phyloP scores from a whole-genome alignment of 2,329 filamentous ascomycete species.

The Diaporthe citrichinensis region DNA sequence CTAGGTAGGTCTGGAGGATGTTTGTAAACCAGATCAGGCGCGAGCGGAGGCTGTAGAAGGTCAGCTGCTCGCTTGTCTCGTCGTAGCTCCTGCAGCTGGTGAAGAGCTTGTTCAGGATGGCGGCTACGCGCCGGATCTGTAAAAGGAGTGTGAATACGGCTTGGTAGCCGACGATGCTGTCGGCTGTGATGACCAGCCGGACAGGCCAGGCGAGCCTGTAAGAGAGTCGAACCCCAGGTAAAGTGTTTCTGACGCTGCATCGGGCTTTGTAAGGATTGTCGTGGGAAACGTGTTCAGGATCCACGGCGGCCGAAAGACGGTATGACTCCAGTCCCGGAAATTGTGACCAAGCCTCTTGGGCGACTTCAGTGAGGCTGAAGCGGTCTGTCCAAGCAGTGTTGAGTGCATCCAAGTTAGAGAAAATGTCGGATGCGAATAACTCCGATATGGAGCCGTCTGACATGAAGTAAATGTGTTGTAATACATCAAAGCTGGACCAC shows the following conservation, averaged over 20 bases:
- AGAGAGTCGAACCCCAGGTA: constrained; percentile 75
- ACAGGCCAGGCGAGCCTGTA: constrained; percentile 79
- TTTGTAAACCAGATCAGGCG: constrained; percentile 84
- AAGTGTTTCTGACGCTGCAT: constrained; percentile 70
- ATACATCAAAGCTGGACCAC: constrained; percentile 72
- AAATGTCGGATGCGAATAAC: constrained; percentile 77
- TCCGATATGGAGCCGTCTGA: constrained; percentile 79
- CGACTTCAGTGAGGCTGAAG: constrained; percentile 83
- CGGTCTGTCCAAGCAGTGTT: constrained; percentile 81
- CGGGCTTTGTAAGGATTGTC: constrained; percentile 61
- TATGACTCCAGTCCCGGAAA: constrained; percentile 66
- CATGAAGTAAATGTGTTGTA: constrained; percentile 83
- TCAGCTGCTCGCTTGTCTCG: constrained; percentile 58
- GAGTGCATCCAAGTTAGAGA: constrained; percentile 78
- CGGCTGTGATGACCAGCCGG: constrained; percentile 79
- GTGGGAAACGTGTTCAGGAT: constrained; percentile 51
- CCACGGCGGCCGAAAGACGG: constrained; percentile 72
- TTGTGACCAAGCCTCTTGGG: constrained; percentile 77
- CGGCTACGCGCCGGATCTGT: constrained; percentile 80
- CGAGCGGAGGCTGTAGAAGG: constrained; percentile 74
- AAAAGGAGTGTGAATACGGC: constrained; percentile 81
- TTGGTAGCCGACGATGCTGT: constrained; percentile 77
- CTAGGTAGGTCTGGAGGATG: constrained; percentile 81
- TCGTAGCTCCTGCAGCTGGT: constrained; percentile 62
- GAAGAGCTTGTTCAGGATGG: constrained; percentile 76